Evolutionary conservation across 2,329 filamentous ascomycete genomes (phyloP), one percentile per base, ranked within the genome.

Genomic region (Monosporascus sp.): DNA sequence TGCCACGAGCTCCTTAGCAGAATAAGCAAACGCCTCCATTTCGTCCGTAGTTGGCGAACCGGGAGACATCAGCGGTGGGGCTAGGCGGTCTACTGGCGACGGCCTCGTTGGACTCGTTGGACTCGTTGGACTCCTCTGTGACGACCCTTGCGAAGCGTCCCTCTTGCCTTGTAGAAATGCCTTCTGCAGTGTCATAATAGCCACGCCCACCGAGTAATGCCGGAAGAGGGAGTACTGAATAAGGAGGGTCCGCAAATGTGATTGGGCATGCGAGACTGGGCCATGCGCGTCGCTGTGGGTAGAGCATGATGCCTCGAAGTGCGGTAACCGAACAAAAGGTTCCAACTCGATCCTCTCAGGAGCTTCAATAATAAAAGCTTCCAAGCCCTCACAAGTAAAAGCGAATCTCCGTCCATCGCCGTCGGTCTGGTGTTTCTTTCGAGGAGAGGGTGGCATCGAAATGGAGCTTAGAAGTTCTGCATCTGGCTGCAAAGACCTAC

Each of bases 141-240:
- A 58, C 35, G 59, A 54, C 14, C 51, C 55, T 37, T 61, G 58
- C 5, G 62, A 58, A 50, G 66, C 54, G 54, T 80, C 78, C 26
- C 70, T 72, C 38, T 73, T 71, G 1, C 80, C 78, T 54, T 73
- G 77, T 68, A 82, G 70, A 58, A 92, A 89, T 0, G 88, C 87
- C 63, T 84, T 85, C 51, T 80, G 79, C 24, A 99, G 70, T 3
- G 95, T 89, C 66, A 85, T 86, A 24, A 81, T 75, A 8, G 93
- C 94, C 55, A 97, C 85, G 1, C 91, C 89, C 26, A 95, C 79
- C 0, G 92, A 88, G 66, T 97, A 99, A 67, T 96, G 92, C 3
- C 92, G 87, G 68, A 95, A 96, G 0, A 99, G 80, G 0, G 95
- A 99, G 67, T 97, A 97, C 49, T 95, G 88, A 7, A 96, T 65